A percentile compares a stretch with the other conserved stretches of the same genome.
These are phyloP conservation scores for Suillus clintonianus DNA, from an alignment of 768 basidiomycete species.

Conservation along the genomic window DNA sequence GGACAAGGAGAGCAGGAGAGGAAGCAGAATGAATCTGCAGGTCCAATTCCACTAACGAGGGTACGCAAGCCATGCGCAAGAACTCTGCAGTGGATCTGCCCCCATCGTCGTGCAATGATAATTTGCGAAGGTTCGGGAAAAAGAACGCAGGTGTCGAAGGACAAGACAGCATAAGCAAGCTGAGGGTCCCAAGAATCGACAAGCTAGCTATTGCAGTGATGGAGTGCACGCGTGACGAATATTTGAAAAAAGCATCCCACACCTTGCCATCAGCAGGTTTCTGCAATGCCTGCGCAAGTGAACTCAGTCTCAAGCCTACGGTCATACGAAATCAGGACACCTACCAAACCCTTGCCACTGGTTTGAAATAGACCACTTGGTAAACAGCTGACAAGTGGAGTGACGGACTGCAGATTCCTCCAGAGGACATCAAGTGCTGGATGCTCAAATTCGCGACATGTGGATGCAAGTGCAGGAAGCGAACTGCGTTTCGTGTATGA, in stretches of 20 bases:
- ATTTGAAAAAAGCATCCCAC: conserved; percentile 20
- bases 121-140: conserved; percentile 21
- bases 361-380: background rate
- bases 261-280: conserved; percentile 3
- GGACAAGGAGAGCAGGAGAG: background rate
- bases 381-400: background rate
- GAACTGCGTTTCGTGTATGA: background rate
- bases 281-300: background rate
- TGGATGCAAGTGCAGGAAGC: background rate
- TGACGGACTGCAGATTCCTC: background rate
- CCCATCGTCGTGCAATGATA: conserved; percentile 23
- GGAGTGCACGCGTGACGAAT: conserved; percentile 16
- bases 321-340: background rate
- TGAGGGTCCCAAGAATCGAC: no score
- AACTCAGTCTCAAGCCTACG: background rate
- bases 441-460: background rate
- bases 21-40: background rate
- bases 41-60: conserved; percentile 7
- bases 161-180: conserved; percentile 13
- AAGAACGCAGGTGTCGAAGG: conserved; percentile 15
- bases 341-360: background rate
- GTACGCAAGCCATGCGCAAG: conserved; percentile 23
- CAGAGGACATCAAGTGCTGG: background rate
- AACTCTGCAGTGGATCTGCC: conserved; percentile 22
- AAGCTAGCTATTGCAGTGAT: no score